Evolutionary conservation across 352 stramenopile genomes (phyloP).

Genomic region (Phytophthora chlamydospora): DNA sequence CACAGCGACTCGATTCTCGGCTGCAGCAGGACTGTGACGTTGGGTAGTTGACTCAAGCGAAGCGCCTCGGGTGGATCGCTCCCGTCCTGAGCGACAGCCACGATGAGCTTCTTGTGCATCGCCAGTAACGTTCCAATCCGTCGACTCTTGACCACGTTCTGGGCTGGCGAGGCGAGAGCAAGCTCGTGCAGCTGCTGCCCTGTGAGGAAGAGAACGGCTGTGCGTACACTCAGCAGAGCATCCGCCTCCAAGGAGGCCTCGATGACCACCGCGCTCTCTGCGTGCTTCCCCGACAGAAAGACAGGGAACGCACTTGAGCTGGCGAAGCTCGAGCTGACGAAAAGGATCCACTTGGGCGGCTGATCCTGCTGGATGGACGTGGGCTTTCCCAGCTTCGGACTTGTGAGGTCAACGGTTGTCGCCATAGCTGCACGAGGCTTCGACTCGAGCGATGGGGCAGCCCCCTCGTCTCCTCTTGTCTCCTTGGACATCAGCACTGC

Average conservation of each 20-base stretch:
- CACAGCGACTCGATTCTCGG: constrained; percentile 21
- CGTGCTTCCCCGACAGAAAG: constrained; percentile 25
- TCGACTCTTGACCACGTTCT: constrained; percentile 38
- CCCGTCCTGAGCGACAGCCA: constrained; percentile 41
- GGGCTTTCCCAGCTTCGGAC: constrained; percentile 7
- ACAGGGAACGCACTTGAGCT: constrained; percentile 30
- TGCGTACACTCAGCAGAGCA: constrained; percentile 50
- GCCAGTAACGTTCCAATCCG: constrained; percentile 34
- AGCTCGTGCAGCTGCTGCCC: constrained; percentile 31
- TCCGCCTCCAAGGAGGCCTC: constrained; percentile 54
- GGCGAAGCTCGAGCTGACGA: constrained; percentile 41
- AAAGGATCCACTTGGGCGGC: constrained; percentile 28
- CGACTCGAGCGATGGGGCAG: constrained; percentile 21
- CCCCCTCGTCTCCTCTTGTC: constrained; percentile 5
- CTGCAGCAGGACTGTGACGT: constrained; percentile 32
- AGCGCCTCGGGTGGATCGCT: constrained; percentile 15
- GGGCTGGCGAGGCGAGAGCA: constrained; percentile 11
- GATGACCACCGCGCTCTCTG: constrained; percentile 34
- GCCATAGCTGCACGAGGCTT: no score
- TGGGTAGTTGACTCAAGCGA: constrained; percentile 38
- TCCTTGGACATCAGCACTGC: constrained; percentile 9
- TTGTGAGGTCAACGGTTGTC: constrained; percentile 25
- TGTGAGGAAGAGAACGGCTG: constrained; percentile 35
- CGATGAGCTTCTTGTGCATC: constrained; percentile 65
- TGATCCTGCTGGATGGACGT: constrained; percentile 1